A percentile compares a stretch with the other conserved stretches of the same genome.
phyloP scores from a whole-genome alignment of 169 alveolate species.

The Cryptosporidium felis region DNA sequence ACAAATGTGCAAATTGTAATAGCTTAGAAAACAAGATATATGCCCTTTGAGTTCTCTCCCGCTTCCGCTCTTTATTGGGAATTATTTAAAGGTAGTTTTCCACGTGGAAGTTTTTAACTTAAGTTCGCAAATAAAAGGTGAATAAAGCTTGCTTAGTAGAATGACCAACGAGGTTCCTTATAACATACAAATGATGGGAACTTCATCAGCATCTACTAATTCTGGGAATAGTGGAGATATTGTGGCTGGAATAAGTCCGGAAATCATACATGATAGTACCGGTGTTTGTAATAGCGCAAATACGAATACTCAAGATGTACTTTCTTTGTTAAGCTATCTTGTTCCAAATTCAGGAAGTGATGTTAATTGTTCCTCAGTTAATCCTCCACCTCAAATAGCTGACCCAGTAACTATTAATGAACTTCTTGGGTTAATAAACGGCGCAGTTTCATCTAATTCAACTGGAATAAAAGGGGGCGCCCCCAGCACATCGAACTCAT shows the following conservation, averaged over 20 bases:
- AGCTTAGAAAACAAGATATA: neutral
- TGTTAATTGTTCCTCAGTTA: conserved; percentile 21
- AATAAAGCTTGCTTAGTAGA: conserved; percentile 39
- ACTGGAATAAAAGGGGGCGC: conserved; percentile 41
- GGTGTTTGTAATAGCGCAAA: conserved; percentile 9
- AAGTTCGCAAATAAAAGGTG: conserved; percentile 8
- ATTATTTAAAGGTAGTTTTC: conserved; percentile 36
- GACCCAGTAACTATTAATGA: conserved; percentile 70
- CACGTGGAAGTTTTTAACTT: conserved; percentile 37
- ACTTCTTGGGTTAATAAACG: conserved; percentile 64
- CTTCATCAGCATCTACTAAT: conserved; percentile 69
- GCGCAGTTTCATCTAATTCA: conserved; percentile 63
- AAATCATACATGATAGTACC: conserved; percentile 50
- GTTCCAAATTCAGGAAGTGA: conserved; percentile 71
- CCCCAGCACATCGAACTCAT: conserved; percentile 9
- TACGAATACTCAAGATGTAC: conserved; percentile 58
- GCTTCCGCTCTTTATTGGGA: conserved; percentile 66
- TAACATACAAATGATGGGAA: conserved; percentile 46
- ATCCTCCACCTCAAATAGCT: conserved; percentile 68
- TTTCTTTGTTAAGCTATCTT: conserved; percentile 51
- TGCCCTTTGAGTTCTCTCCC: conserved; percentile 41
- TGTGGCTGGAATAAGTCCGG: conserved; percentile 27
- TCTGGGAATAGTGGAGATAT: conserved; percentile 64
- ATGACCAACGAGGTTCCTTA: conserved; percentile 66
- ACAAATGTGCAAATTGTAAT: neutral